Evolutionary conservation across 164 flowering plant species (phyloP).

Genomic region (Stephania yunnanensis): DNA sequence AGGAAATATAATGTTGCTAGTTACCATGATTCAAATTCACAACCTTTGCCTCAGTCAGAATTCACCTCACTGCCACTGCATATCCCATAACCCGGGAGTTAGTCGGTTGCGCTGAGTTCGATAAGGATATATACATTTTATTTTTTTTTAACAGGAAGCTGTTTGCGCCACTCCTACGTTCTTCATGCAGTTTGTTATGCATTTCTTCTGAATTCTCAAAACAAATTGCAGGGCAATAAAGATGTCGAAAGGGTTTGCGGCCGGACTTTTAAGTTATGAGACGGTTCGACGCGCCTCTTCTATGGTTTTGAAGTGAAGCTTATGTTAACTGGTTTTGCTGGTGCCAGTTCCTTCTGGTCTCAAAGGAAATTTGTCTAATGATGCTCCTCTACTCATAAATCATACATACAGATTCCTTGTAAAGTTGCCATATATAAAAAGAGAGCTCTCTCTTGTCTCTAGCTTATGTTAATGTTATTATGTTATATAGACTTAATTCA

Average conservation of each 20-base stretch:
- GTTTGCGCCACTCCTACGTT: background rate
- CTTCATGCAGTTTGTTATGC: background rate
- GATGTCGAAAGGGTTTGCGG: background rate
- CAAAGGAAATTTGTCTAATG: background rate
- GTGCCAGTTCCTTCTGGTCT: background rate
- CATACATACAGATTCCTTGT: background rate
- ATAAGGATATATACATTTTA: too few species aligned
- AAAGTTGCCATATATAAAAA: conserved; percentile 6
- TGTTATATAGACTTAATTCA: background rate
- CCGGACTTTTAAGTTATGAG: background rate
- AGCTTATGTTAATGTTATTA: background rate
- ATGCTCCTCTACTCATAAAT: background rate
- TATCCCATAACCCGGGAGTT: too few species aligned
- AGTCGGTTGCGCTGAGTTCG: too few species aligned
- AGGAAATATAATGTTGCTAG: too few species aligned
- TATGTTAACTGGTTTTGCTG: too few species aligned
- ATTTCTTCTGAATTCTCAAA: background rate
- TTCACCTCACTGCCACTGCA: too few species aligned
- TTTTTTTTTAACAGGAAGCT: too few species aligned
- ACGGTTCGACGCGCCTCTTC: too few species aligned
- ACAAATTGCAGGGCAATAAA: background rate
- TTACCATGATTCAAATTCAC: too few species aligned
- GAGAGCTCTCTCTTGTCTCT: background rate
- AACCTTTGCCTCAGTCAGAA: too few species aligned
- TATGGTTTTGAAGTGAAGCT: too few species aligned